Evolutionary conservation across 306 rosid species (phyloP).

Genomic region (Mimosa pudica): DNA sequence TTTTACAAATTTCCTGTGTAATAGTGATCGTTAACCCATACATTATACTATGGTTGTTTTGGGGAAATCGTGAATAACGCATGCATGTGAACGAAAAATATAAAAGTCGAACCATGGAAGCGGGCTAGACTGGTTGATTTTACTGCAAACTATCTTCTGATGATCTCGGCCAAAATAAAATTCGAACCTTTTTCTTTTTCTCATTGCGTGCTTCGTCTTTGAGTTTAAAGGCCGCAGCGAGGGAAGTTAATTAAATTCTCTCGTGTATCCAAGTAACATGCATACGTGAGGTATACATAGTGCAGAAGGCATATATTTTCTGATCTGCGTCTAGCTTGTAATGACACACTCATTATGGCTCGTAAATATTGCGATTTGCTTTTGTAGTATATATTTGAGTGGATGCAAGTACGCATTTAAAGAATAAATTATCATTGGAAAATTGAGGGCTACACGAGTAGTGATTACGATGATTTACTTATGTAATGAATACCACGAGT

Average conservation of each 20-base stretch:
- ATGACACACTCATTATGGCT: background rate
- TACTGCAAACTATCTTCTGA: background rate
- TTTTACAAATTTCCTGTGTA: too few relatives aligned
- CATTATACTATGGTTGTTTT: too few relatives aligned
- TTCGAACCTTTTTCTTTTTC: background rate
- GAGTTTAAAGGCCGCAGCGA: background rate
- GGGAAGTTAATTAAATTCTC: background rate
- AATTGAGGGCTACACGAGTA: background rate
- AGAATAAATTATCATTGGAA: background rate
- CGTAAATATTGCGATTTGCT: too few relatives aligned
- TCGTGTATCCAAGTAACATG: too few relatives aligned
- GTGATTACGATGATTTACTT: background rate
- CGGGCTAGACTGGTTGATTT: background rate
- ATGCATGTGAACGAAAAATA: too few relatives aligned
- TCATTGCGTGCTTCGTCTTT: background rate
- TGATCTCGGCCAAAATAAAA: too few relatives aligned
- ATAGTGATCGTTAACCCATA: too few relatives aligned
- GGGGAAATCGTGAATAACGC: too few relatives aligned
- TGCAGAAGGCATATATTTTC: too few relatives aligned
- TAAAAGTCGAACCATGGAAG: too few relatives aligned
- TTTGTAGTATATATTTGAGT: background rate
- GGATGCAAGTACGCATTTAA: background rate
- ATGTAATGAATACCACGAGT: background rate
- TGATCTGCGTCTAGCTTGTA: background rate
- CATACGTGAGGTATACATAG: too few relatives aligned